Conservation (phyloP, 148 eudicot genomes). For the Diospyros lotus region DNA sequence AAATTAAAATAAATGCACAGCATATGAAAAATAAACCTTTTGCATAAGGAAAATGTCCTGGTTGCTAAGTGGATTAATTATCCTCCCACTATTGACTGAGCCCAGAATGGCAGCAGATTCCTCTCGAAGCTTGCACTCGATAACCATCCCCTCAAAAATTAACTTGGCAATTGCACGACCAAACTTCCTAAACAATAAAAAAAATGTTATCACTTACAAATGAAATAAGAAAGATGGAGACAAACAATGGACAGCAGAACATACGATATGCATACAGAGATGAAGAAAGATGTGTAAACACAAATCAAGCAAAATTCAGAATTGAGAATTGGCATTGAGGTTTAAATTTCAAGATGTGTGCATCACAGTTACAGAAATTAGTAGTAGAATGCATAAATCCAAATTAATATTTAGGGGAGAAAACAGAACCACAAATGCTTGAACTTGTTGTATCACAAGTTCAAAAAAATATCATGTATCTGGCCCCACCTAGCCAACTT, state of each 20-base stretch:
- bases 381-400: no score
- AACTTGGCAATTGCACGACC: constrained; percentile 55
- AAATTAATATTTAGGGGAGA: no score
- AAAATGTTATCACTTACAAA: not conserved
- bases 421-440: no score
- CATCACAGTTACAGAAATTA: no score
- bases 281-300: no score
- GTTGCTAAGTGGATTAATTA: constrained; percentile 47
- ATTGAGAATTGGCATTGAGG: no score
- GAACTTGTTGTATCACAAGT: no score
- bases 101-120: constrained; percentile 49
- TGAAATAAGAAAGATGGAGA: not conserved
- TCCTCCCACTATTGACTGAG: constrained; percentile 45
- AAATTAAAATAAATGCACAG: not conserved
- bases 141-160: constrained; percentile 31
- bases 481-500: no score
- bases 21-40: constrained; percentile 43
- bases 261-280: no score
- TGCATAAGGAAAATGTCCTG: constrained; percentile 37
- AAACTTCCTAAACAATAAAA: constrained; percentile 35
- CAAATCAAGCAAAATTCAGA: no score
- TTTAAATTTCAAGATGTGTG: no score
- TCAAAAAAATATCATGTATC: no score
- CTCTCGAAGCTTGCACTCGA: constrained; percentile 70
- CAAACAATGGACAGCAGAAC: not conserved